Base-by-base conservation (phyloP, 2,329 filamentous ascomycete species). In the Penicillium sp. region DNA sequence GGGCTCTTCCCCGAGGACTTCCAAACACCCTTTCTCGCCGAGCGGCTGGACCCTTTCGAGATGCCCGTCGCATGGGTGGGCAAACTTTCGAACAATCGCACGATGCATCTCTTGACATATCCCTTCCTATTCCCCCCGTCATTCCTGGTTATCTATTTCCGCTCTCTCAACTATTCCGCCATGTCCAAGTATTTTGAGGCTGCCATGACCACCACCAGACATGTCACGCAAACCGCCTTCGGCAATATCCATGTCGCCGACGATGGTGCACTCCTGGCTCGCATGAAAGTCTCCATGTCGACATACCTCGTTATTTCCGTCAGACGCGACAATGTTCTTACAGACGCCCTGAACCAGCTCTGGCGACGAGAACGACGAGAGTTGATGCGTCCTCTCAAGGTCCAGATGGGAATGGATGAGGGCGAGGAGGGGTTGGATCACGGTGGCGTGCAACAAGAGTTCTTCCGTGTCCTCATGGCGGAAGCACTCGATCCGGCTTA, bases 371-470 rank as follows among this genome's bases (percentile, higher is more conserved):
- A 96, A 69, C 84, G 85, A 63, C 81, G 88, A 31, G 90, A 96
- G 72, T 76, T 97, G 3, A 76, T 92, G 64, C 84, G 90, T 24
- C 94, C 94, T 1, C 74, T 99, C 30, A 96, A 96, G 64, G 87
- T 99, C 8, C 86, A 90, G 45, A 82, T 97, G 51, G 91, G 91
- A 3, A 87, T 90, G 66, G 86, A 90, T 30, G 79, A 80, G 47
- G 90, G 90, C 27, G 94, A 97, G 69, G 86, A 95, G 68, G 94
- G 94, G 0, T 84, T 95, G 30, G 94, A 99, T 69, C 90, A 92
- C 44, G 94, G 94, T 39, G 94, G 94, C 56, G 92, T 99, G 1
- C 92, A 96, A 63, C 92, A 96, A 68, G 94, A 99, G 58, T 97
- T 96, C 68, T 97, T 99, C 74, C 85, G 90, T 14, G 74, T 96